Evolutionary conservation across 2,329 filamentous ascomycete genomes (phyloP).

Genomic region (Thelonectria discophora): DNA sequence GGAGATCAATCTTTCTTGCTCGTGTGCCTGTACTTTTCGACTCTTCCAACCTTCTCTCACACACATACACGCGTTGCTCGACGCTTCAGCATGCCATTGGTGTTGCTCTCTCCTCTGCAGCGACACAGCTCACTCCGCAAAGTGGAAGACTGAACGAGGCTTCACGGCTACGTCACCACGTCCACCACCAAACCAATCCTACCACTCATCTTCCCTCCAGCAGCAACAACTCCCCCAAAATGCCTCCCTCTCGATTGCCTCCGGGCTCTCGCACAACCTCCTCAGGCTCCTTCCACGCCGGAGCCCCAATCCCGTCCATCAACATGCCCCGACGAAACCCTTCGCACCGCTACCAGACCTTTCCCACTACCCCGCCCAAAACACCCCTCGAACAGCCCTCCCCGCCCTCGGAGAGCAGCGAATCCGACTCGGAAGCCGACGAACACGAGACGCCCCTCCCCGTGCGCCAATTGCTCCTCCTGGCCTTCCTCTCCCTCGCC

Average conservation of each 20-base stretch:
- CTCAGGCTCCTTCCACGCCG: conserved; percentile 62
- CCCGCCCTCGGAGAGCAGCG: conserved; percentile 38
- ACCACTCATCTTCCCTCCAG: neutral
- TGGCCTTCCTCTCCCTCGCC: conserved; percentile 88
- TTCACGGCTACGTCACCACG: neutral
- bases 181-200: neutral
- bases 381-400: conserved; percentile 64
- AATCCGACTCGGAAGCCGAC: conserved; percentile 45
- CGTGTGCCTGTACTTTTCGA: neutral
- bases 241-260: conserved; percentile 34
- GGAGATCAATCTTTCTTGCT: neutral
- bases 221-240: conserved; percentile 10
- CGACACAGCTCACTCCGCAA: neutral
- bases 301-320: conserved; percentile 57
- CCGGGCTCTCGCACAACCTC: conserved; percentile 42
- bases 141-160: neutral
- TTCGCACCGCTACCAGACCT: conserved; percentile 78
- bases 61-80: neutral
- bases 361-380: conserved; percentile 77
- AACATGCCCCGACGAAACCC: conserved; percentile 51
- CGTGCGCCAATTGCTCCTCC: conserved; percentile 79
- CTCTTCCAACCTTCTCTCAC: neutral
- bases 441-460: conserved; percentile 78
- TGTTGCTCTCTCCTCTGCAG: neutral
- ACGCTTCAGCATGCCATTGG: neutral